Evolutionary conservation across 2,329 filamentous ascomycete species (phyloP).

Genomic region (Epichloe aotearoae): DNA sequence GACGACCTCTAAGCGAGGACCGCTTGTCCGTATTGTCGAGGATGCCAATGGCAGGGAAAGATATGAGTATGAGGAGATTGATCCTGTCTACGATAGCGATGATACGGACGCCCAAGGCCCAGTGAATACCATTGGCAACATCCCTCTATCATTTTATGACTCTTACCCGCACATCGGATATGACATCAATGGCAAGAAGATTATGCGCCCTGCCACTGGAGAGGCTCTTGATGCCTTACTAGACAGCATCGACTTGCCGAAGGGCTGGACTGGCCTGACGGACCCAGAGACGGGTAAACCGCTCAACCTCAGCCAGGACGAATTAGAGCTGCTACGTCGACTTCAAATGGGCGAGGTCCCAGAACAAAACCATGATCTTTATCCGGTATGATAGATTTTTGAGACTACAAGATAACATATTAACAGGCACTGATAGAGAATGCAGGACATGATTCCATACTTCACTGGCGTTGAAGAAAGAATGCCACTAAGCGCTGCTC

Average conservation of each 20-base stretch:
- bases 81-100: constrained; percentile 92
- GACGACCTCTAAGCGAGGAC: not conserved
- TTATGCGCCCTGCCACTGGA: constrained; percentile 88
- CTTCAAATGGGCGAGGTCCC: constrained; percentile 82
- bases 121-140: constrained; percentile 88
- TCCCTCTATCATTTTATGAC: constrained; percentile 90
- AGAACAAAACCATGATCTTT: constrained; percentile 81
- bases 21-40: constrained; percentile 38
- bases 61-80: constrained; percentile 88
- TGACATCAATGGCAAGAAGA: constrained; percentile 96
- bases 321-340: constrained; percentile 76
- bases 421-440: not conserved
- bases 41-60: constrained; percentile 85
- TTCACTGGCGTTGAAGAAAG: constrained; percentile 83
- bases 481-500: constrained; percentile 89
- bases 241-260: constrained; percentile 91
- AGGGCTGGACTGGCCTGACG: constrained; percentile 93
- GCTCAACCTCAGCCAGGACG: constrained; percentile 71
- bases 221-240: constrained; percentile 86
- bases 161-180: constrained; percentile 97
- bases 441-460: constrained; percentile 76
- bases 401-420: not conserved
- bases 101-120: constrained; percentile 72
- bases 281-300: constrained; percentile 92
- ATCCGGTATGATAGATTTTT: constrained; percentile 49